Evolutionary conservation across 1,284 basidiomycete species (phyloP).

Genomic region (Ganoderma meredithae): DNA sequence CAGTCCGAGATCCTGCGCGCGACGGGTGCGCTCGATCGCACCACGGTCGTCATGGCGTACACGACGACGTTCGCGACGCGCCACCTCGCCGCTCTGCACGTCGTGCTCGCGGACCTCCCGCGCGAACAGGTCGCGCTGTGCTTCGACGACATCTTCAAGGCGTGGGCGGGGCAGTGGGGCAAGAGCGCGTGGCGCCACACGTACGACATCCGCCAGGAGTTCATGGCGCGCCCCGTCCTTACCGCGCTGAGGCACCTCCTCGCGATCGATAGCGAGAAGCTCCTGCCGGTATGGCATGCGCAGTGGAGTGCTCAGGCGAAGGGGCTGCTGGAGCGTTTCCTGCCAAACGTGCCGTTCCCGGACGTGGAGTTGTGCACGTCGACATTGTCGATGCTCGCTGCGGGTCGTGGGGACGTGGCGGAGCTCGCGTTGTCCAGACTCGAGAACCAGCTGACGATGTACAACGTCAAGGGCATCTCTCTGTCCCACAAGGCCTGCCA

Average conservation of each 20-base stretch:
- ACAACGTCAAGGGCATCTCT: not conserved
- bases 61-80: conserved; percentile 24
- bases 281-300: not conserved
- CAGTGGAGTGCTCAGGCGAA: conserved; percentile 6
- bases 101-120: conserved; percentile 6
- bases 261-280: conserved; percentile 7
- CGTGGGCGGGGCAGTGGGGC: conserved; percentile 8
- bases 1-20: conserved; percentile 20
- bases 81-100: conserved; percentile 9
- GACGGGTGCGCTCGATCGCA: conserved; percentile 22
- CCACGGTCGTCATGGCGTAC: conserved; percentile 25
- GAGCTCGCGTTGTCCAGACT: conserved; percentile 7
- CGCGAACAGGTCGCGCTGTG: conserved; percentile 1
- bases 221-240: conserved; percentile 4
- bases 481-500: not conserved
- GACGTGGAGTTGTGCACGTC: conserved; percentile 6
- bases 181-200: conserved; percentile 12
- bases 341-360: not conserved
- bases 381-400: conserved; percentile 1
- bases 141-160: conserved; percentile 11
- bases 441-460: conserved; percentile 8
- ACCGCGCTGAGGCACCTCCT: conserved; percentile 1
- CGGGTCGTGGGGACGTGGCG: not conserved
- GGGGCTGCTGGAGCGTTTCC: not conserved
- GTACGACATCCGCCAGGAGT: conserved; percentile 1